phyloP scores from a whole-genome alignment of 768 basidiomycete genomes.

The Scleroderma bovista region DNA sequence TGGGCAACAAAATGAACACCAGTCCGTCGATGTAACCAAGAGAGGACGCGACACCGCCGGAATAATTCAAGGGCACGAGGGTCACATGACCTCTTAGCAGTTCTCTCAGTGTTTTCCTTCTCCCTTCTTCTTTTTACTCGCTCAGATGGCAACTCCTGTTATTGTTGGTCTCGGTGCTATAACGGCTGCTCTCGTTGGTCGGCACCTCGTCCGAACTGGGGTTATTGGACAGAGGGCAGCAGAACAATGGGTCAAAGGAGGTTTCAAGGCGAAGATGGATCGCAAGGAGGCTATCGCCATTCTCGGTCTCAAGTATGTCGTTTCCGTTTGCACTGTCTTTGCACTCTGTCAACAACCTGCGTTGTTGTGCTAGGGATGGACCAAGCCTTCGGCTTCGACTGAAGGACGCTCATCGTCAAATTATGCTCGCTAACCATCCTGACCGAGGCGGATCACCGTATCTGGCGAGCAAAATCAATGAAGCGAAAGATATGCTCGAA shows the following conservation, averaged over 20 bases:
- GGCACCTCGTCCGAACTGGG: slow-evolving; percentile 63
- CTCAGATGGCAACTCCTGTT: slow-evolving; percentile 72
- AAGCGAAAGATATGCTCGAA: slow-evolving; percentile 90
- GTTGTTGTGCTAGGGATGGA: slow-evolving; percentile 57
- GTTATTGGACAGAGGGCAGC: slow-evolving; percentile 53
- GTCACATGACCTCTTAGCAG: too few species aligned
- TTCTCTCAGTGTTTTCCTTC: too few species aligned
- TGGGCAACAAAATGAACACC: too few species aligned
- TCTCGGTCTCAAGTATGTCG: slow-evolving; percentile 83
- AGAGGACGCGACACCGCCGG: too few species aligned
- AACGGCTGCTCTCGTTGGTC: slow-evolving; percentile 68
- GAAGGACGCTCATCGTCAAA: slow-evolving; percentile 93
- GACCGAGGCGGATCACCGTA: slow-evolving; percentile 99
- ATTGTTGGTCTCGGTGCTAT: slow-evolving; percentile 74
- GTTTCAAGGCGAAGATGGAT: slow-evolving; percentile 96
- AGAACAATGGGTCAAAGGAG: slow-evolving; percentile 88
- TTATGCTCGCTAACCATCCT: slow-evolving; percentile 99
- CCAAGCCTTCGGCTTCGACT: slow-evolving; percentile 67
- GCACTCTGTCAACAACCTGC: background rate
- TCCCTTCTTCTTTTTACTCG: background rate
- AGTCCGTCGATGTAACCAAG: too few species aligned
- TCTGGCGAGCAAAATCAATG: slow-evolving; percentile 97
- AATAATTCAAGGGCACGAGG: slow-evolving; percentile 15
- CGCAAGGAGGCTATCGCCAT: slow-evolving; percentile 87
- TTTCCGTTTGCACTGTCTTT: background rate